Conservation (phyloP, 768 basidiomycete species). For the Podaxis sp. region DNA sequence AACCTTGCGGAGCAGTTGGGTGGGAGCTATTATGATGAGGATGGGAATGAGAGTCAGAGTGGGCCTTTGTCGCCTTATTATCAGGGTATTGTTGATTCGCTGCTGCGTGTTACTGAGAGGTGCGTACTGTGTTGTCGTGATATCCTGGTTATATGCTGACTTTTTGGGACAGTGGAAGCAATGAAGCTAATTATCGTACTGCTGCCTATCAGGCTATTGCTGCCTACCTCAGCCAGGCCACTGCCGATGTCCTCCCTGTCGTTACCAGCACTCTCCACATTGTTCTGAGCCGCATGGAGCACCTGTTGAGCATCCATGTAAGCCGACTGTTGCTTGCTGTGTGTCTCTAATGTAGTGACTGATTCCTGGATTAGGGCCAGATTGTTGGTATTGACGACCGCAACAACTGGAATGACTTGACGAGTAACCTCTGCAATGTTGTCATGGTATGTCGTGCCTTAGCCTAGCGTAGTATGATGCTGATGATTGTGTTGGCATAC, state of each 20-base stretch:
- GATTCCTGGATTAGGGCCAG: slow-evolving; percentile 61
- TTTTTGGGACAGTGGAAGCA: slow-evolving; percentile 53
- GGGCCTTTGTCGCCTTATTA: slow-evolving; percentile 87
- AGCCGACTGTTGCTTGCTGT: slow-evolving; percentile 19
- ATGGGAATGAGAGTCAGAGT: slow-evolving; percentile 50
- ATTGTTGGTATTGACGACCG: slow-evolving; percentile 94
- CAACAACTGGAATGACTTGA: slow-evolving; percentile 98
- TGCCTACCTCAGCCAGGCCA: slow-evolving; percentile 79
- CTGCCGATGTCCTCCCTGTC: slow-evolving; percentile 74
- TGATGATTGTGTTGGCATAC: slow-evolving; percentile 13
- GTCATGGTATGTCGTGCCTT: slow-evolving; percentile 61
- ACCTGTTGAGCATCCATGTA: slow-evolving; percentile 80
- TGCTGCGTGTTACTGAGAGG: slow-evolving; percentile 88
- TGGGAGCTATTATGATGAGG: slow-evolving; percentile 62
- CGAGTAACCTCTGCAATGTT: slow-evolving; percentile 92
- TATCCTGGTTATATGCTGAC: slow-evolving; percentile 16
- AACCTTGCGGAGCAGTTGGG: slow-evolving; percentile 91
- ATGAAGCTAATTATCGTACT: slow-evolving; percentile 91
- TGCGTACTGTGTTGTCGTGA: slow-evolving; percentile 31
- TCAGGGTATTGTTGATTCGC: slow-evolving; percentile 79
- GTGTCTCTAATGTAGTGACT: neutral
- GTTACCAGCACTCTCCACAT: slow-evolving; percentile 82
- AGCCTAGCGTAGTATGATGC: neutral
- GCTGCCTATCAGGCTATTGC: slow-evolving; percentile 96
- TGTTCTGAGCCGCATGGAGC: slow-evolving; percentile 89